Percentiles rank a stretch among this genome's conserved stretches.
Conservation (phyloP, 2,329 filamentous ascomycete genomes). For the Drechslerella coelobrocha region DNA sequence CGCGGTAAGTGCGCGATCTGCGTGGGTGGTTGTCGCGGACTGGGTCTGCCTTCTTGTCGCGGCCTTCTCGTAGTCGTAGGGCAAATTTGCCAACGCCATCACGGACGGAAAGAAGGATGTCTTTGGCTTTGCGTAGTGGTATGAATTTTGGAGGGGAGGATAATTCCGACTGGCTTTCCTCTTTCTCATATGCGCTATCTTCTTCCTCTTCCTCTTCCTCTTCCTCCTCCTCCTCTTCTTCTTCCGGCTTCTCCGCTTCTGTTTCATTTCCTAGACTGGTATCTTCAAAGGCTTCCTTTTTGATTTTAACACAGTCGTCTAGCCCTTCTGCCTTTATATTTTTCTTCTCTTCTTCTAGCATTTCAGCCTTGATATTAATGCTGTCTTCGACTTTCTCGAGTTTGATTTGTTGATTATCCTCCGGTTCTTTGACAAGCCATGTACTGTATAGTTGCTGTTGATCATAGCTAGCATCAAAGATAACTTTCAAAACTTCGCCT, state of each 20-base stretch:
- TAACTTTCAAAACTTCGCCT: slow-evolving; percentile 27
- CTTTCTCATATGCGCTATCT: not conserved
- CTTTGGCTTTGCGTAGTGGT: slow-evolving; percentile 20
- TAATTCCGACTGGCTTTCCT: slow-evolving; percentile 6
- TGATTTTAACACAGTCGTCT: no score
- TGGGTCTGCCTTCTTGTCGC: slow-evolving; percentile 32
- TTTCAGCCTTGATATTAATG: no score
- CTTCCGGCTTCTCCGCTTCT: no score
- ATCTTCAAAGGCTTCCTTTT: slow-evolving; percentile 10
- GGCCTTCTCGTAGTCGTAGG: slow-evolving; percentile 27
- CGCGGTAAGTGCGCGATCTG: slow-evolving; percentile 32
- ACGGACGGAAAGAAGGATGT: slow-evolving; percentile 25
- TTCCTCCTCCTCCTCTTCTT: not conserved
- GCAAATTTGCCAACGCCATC: slow-evolving; percentile 42
- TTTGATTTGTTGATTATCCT: slow-evolving; percentile 4
- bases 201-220: slow-evolving; percentile 6
- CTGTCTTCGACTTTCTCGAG: not conserved
- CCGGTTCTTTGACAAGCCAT: not conserved
- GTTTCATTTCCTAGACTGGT: slow-evolving; percentile 20
- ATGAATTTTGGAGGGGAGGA: slow-evolving; percentile 9
- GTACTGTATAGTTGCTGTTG: slow-evolving; percentile 23
- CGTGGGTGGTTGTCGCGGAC: slow-evolving; percentile 20
- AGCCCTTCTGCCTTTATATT: no score
- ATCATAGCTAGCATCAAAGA: slow-evolving; percentile 27
- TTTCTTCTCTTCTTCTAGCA: no score